Conservation (phyloP, 2,329 filamentous ascomycete genomes). For the Cryphonectria naterciae region DNA sequence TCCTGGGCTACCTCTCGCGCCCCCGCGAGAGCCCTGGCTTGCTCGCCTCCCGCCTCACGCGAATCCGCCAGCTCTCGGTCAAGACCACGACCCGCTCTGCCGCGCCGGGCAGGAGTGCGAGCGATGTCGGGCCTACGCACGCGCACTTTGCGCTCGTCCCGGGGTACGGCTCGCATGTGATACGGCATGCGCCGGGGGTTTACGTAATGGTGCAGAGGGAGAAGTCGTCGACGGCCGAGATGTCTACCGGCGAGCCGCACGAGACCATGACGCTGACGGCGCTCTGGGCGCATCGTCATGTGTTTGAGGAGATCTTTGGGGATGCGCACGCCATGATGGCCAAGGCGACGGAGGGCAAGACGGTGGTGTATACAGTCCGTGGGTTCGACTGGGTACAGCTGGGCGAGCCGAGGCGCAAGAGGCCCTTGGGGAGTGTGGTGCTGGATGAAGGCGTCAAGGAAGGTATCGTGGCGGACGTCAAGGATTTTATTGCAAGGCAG, state of each 20-base stretch:
- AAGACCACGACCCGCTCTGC: slow-evolving; percentile 53
- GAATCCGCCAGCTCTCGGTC: slow-evolving; percentile 63
- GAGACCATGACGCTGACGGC: slow-evolving; percentile 93
- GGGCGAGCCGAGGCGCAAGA: slow-evolving; percentile 82
- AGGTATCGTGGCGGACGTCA: slow-evolving; percentile 76
- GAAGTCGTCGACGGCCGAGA: slow-evolving; percentile 81
- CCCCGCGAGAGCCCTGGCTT: slow-evolving; percentile 70
- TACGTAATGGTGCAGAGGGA: slow-evolving; percentile 88
- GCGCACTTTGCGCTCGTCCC: slow-evolving; percentile 89
- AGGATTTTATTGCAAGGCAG: slow-evolving; percentile 77
- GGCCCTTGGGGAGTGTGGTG: slow-evolving; percentile 86
- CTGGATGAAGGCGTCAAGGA: slow-evolving; percentile 84
- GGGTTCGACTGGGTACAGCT: slow-evolving; percentile 85
- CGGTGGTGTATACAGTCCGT: slow-evolving; percentile 84
- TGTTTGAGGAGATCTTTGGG: slow-evolving; percentile 87
- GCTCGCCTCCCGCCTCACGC: slow-evolving; percentile 60
- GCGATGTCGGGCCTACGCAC: slow-evolving; percentile 68
- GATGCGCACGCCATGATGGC: slow-evolving; percentile 83
- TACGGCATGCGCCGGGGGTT: slow-evolving; percentile 78
- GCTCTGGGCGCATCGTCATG: slow-evolving; percentile 82
- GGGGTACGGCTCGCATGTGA: slow-evolving; percentile 84
- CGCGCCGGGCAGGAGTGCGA: slow-evolving; percentile 65
- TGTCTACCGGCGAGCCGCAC: slow-evolving; percentile 84
- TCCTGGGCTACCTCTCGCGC: slow-evolving; percentile 90
- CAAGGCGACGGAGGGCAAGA: slow-evolving; percentile 87